These are phyloP conservation scores for Sicyos baderoa DNA, from an alignment of 306 rosid species.

Conservation along the genomic window DNA sequence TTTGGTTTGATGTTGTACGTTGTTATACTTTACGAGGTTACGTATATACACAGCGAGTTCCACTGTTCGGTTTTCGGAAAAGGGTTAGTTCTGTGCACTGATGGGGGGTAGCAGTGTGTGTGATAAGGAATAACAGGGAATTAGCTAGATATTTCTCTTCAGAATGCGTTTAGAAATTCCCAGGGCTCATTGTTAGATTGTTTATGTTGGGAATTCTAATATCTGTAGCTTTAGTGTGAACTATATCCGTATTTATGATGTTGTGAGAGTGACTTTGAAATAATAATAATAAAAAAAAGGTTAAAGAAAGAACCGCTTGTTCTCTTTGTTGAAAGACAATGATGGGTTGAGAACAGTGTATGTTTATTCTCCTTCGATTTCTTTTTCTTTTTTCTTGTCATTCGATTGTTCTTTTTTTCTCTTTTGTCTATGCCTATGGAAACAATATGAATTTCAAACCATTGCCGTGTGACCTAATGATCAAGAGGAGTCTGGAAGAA, in stretches of 20 bases:
- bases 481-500: too few species aligned
- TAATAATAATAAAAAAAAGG: not conserved
- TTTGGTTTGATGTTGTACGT: constrained; percentile 12
- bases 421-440: too few species aligned
- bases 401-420: too few species aligned
- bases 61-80: not conserved
- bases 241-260: constrained; percentile 6
- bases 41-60: constrained; percentile 12
- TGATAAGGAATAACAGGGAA: constrained; percentile 20
- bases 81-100: constrained; percentile 32
- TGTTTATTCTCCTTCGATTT: not conserved
- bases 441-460: too few species aligned
- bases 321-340: constrained; percentile 12
- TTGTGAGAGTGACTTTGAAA: constrained; percentile 4
- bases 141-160: constrained; percentile 1
- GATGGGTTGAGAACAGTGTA: not conserved
- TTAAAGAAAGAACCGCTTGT: not conserved
- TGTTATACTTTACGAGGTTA: constrained; percentile 12
- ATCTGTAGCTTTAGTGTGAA: constrained; percentile 17
- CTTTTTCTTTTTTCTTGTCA: too few species aligned
- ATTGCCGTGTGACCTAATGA: too few species aligned
- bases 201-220: not conserved
- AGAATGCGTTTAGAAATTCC: not conserved
- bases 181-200: constrained; percentile 1
- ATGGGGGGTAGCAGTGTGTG: constrained; percentile 22